Percentiles rank a stretch among this genome's conserved stretches.
These are phyloP conservation scores for Solanum hybrid DNA, from an alignment of 305 asterid genomes.

Conservation along the genomic window DNA sequence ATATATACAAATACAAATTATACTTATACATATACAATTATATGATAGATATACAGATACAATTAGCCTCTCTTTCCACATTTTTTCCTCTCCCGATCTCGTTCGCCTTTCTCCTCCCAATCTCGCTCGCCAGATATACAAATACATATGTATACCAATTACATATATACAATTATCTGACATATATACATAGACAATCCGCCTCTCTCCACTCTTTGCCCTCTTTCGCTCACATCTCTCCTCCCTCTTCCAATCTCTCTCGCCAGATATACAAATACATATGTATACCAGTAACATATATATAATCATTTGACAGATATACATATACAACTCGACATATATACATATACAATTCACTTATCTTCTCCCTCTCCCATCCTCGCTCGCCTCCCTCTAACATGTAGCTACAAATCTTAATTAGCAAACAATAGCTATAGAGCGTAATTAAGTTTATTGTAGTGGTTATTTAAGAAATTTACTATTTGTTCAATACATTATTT, in stretches of 20 bases:
- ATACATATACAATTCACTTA: neutral
- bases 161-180: neutral
- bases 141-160: neutral
- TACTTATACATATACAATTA: neutral
- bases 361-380: neutral
- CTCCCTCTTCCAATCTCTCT: neutral
- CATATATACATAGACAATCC: too few species aligned
- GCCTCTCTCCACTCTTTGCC: neutral
- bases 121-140: neutral
- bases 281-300: neutral
- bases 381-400: neutral
- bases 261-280: neutral
- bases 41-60: too few species aligned
- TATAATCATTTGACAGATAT: neutral
- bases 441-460: too few species aligned
- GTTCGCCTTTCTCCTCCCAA: neutral
- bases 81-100: neutral
- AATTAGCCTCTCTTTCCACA: neutral
- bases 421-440: neutral
- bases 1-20: neutral
- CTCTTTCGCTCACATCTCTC: neutral
- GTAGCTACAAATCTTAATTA: neutral
- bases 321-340: too few species aligned
- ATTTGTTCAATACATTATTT: neutral
- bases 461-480: neutral